phyloP scores from a whole-genome alignment of 306 rosid genomes.

The Dryas octopetala region DNA sequence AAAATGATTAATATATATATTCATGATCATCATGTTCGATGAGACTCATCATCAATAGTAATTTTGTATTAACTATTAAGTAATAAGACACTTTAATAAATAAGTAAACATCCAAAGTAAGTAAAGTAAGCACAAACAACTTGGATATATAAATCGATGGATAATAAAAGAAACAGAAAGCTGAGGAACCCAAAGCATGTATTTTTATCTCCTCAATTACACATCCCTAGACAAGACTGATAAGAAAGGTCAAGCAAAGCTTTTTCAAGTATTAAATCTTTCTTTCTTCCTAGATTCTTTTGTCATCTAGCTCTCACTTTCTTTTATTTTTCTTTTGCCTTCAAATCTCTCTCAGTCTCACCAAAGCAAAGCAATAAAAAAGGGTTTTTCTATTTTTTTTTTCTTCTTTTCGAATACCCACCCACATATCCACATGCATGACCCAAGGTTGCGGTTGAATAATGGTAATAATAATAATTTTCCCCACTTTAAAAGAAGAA shows the following conservation, averaged over 20 bases:
- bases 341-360: constrained; percentile 6
- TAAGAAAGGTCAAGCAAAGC: constrained; percentile 65
- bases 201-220: constrained; percentile 37
- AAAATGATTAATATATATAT: neutral
- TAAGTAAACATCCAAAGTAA: constrained; percentile 13
- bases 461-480: constrained; percentile 20
- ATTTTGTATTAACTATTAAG: neutral
- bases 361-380: constrained; percentile 16
- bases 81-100: neutral
- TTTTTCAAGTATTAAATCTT: constrained; percentile 27
- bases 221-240: constrained; percentile 61
- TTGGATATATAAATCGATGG: constrained; percentile 33
- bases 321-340: constrained; percentile 5
- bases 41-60: neutral
- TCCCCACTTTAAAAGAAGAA: constrained; percentile 66
- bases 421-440: constrained; percentile 19
- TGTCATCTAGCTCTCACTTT: constrained; percentile 31
- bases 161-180: constrained; percentile 56
- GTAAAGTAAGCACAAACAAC: constrained; percentile 31
- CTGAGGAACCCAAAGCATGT: constrained; percentile 63
- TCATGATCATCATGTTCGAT: neutral
- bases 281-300: constrained; percentile 28
- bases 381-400: neutral
- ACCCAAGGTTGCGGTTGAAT: constrained; percentile 41
- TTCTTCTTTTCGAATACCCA: neutral